Percentiles rank a stretch among this genome's conserved stretches.
Conservation (phyloP, 768 basidiomycete genomes). For the Agaricus bisporus region DNA sequence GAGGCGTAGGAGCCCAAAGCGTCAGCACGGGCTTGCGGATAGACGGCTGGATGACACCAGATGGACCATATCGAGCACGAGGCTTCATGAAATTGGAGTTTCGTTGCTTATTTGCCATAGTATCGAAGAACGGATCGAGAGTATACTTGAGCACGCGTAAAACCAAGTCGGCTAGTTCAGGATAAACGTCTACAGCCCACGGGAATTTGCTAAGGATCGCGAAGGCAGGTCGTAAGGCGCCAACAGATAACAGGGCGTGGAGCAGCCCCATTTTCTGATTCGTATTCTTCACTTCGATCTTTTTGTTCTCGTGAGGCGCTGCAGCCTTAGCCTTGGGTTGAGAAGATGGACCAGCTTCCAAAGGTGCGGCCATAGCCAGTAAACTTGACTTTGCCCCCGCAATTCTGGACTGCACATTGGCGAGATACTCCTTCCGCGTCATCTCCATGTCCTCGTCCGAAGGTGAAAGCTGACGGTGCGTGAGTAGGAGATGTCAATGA, state of each 20-base stretch:
- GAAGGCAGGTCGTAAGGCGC: conserved; percentile 73
- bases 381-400: conserved; percentile 66
- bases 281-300: conserved; percentile 35
- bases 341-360: conserved; percentile 48
- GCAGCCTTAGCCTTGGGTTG: conserved; percentile 33
- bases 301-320: conserved; percentile 34
- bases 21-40: conserved; percentile 66
- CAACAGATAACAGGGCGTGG: conserved; percentile 77
- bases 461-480: conserved; percentile 31
- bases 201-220: conserved; percentile 78
- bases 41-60: conserved; percentile 45
- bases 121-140: conserved; percentile 61
- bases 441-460: conserved; percentile 71
- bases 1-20: conserved; percentile 73
- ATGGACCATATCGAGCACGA: conserved; percentile 55
- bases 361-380: conserved; percentile 79
- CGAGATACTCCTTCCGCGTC: conserved; percentile 59
- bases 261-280: conserved; percentile 83
- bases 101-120: conserved; percentile 49
- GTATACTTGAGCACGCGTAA: conserved; percentile 70
- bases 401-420: conserved; percentile 57
- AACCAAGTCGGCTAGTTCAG: conserved; percentile 83
- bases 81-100: conserved; percentile 58
- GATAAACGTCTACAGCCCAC: conserved; percentile 76
- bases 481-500: conserved; percentile 4